phyloP scores from a whole-genome alignment of 192 early-diverging fungal genomes.

The Backusella circina region DNA sequence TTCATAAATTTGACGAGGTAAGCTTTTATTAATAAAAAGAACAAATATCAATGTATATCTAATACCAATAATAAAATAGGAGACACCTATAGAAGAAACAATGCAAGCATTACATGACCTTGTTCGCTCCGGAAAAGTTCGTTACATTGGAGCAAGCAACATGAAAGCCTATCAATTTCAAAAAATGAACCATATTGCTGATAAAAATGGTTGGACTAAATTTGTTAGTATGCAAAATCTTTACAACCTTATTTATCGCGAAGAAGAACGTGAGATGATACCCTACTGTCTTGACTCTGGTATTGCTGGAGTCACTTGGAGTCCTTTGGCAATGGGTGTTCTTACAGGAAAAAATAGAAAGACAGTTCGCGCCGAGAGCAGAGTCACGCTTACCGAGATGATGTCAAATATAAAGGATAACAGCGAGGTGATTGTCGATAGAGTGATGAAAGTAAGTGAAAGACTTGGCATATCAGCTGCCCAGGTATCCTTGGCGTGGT shows the following conservation, averaged over 20 bases:
- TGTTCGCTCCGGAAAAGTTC: constrained; percentile 57
- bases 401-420: background rate
- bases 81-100: constrained; percentile 64
- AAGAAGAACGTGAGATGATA: constrained; percentile 40
- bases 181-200: constrained; percentile 34
- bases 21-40: background rate
- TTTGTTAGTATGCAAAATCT: constrained; percentile 24
- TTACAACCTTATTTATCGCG: constrained; percentile 38
- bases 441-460: constrained; percentile 20
- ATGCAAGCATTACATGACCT: constrained; percentile 68
- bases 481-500: constrained; percentile 28
- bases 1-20: constrained; percentile 60
- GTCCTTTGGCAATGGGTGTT: constrained; percentile 27
- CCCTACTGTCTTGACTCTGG: constrained; percentile 30
- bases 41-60: background rate
- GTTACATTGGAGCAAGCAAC: constrained; percentile 37
- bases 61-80: background rate
- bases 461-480: constrained; percentile 14
- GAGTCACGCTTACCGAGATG: background rate
- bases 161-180: constrained; percentile 41
- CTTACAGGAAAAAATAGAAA: constrained; percentile 22
- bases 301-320: constrained; percentile 26
- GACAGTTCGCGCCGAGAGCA: background rate
- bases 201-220: constrained; percentile 35
- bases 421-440: constrained; percentile 13